Evolutionary conservation across 1,284 basidiomycete genomes (phyloP).

Genomic region (Volvariella surrecta): DNA sequence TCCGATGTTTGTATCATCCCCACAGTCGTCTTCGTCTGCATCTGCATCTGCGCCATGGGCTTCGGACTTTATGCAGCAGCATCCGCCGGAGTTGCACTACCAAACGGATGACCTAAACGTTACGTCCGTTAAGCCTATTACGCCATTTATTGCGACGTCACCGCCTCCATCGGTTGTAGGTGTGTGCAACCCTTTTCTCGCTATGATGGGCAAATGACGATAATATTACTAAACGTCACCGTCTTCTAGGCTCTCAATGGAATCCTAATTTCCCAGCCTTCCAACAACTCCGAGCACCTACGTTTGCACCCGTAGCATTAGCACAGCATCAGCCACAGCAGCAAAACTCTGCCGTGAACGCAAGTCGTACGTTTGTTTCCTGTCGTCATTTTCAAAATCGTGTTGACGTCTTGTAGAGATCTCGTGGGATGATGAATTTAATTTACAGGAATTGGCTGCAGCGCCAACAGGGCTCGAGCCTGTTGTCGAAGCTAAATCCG

Average conservation of each 20-base stretch:
- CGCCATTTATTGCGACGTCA: not conserved
- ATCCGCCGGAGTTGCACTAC: too few species aligned
- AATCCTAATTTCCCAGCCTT: not conserved
- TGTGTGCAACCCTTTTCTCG: too few species aligned
- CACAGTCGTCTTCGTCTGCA: slow-evolving; percentile 19
- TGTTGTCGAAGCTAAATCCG: slow-evolving; percentile 17
- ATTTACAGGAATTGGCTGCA: slow-evolving; percentile 38
- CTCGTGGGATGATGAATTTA: slow-evolving; percentile 59
- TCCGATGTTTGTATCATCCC: slow-evolving; percentile 8
- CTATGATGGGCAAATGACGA: not conserved
- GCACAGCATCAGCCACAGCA: not conserved
- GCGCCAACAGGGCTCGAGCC: slow-evolving; percentile 14
- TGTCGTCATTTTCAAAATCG: not conserved
- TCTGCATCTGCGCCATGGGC: slow-evolving; percentile 39
- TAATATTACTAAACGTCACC: not conserved
- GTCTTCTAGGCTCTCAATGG: not conserved
- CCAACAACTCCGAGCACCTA: not conserved
- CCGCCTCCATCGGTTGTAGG: not conserved
- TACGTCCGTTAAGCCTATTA: too few species aligned
- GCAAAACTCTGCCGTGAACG: not conserved
- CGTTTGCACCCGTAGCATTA: not conserved
- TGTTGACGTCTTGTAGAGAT: slow-evolving; percentile 22
- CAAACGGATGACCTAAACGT: too few species aligned
- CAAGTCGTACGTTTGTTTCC: slow-evolving; percentile 8
- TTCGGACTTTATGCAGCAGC: slow-evolving; percentile 42